These are phyloP conservation scores for Diospyros kaki DNA, from an alignment of 148 eudicot species.

Conservation along the genomic window DNA sequence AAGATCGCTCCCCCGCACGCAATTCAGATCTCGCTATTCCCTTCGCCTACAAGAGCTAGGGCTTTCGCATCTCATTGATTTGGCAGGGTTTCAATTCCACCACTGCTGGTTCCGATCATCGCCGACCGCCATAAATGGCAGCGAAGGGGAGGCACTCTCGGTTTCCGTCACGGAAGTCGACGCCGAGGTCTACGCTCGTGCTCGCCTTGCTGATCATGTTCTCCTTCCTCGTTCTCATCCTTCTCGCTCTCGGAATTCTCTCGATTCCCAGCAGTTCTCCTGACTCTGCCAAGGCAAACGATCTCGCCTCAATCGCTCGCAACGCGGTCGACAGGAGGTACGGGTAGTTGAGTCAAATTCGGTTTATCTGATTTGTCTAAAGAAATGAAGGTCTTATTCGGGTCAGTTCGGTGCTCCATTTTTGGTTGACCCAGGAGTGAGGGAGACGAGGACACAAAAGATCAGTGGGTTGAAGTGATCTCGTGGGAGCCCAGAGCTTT, in stretches of 20 bases:
- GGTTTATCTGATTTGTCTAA: background rate
- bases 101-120: background rate
- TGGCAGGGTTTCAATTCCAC: background rate
- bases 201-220: conserved; percentile 37
- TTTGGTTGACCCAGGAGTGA: conserved; percentile 26
- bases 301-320: conserved; percentile 53
- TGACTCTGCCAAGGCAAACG: conserved; percentile 37
- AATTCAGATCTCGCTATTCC: conserved; percentile 6
- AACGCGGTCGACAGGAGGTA: conserved; percentile 49
- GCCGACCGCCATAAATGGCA: conserved; percentile 36
- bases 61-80: background rate
- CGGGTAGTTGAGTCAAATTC: background rate
- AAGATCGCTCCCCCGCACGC: no score
- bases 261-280: conserved; percentile 40
- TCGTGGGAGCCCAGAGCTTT: conserved; percentile 98
- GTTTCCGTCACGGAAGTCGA: conserved; percentile 30
- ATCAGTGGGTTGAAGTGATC: conserved; percentile 81
- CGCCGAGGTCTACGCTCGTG: conserved; percentile 38
- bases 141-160: conserved; percentile 43
- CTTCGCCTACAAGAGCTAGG: background rate
- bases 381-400: background rate
- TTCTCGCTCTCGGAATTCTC: conserved; percentile 60
- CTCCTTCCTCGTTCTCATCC: conserved; percentile 45
- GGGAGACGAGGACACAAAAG: conserved; percentile 40
- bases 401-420: conserved; percentile 7